phyloP scores from a whole-genome alignment of 2,329 filamentous ascomycete genomes.

The Aureobasidium uvarum region DNA sequence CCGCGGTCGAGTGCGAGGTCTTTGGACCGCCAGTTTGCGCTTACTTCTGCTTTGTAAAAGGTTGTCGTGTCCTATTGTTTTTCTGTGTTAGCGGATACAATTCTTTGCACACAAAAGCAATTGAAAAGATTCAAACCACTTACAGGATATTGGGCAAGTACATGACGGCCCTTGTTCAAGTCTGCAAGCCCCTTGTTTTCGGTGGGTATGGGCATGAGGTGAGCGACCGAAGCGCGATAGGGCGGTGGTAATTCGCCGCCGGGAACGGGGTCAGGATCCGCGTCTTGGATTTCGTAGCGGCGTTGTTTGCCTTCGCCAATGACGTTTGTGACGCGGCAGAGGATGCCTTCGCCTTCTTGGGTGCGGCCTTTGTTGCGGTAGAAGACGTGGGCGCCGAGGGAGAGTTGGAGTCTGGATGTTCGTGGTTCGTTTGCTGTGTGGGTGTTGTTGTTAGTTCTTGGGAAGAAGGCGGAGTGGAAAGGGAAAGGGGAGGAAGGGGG shows the following conservation, averaged over 20 bases:
- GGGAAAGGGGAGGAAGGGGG: not conserved
- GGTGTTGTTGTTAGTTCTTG: no score
- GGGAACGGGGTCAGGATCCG: constrained; percentile 46
- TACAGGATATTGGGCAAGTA: constrained; percentile 50
- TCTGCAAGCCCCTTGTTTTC: constrained; percentile 45
- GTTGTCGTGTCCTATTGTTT: constrained; percentile 47
- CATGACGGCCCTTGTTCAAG: constrained; percentile 44
- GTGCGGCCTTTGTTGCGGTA: constrained; percentile 46
- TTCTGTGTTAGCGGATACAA: not conserved
- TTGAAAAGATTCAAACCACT: not conserved
- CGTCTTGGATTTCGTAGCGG: constrained; percentile 54
- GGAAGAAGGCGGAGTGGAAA: no score
- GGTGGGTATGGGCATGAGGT: constrained; percentile 48
- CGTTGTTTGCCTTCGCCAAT: constrained; percentile 55
- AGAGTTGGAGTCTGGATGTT: constrained; percentile 37
- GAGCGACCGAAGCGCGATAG: constrained; percentile 48
- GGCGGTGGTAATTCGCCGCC: constrained; percentile 35
- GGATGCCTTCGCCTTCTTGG: constrained; percentile 52
- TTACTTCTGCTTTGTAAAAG: constrained; percentile 54
- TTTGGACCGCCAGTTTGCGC: constrained; percentile 43
- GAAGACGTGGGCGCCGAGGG: constrained; percentile 50
- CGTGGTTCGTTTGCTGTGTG: constrained; percentile 26
- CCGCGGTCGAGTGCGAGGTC: constrained; percentile 33
- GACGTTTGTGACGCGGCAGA: constrained; percentile 52
- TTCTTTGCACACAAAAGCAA: no score